Evolutionary conservation across 352 stramenopile species (phyloP), one percentile per base, ranked within the genome.

Genomic region (Pythium rhizo-oryzae): DNA sequence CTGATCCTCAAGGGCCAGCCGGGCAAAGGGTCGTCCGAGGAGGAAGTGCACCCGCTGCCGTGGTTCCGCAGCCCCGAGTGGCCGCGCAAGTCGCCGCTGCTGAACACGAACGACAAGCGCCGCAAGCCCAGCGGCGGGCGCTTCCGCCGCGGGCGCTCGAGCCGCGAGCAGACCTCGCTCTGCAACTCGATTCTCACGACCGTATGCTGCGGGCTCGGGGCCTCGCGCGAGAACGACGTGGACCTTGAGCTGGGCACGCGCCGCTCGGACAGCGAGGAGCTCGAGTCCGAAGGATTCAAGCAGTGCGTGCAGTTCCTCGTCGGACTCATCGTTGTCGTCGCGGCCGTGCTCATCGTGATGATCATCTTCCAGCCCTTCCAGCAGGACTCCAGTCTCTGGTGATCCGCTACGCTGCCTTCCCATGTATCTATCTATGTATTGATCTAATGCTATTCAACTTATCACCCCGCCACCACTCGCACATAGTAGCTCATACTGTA

Each of bases 51-150:
- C 53, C 85, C 85, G 30, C 71, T 94, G 66, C 85, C 85, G 59
- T 94, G 85, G 85, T 94, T 92, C 72, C 79, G 78, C 46, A 91
- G 82, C 41, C 85, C 85, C 52, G 81, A 91, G 62, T 86, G 76
- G 81, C 71, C 74, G 2, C 74, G 72, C 35, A 69, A 62, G 16
- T 71, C 77, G 30, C 52, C 72, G 3, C 57, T 52, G 25, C 52
- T 53, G 16, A 65, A 52, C 37, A 62, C 49, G 18, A 59, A 60
- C 19, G 65, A 71, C 52, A 63, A 54, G 58, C 59, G 59, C 8
- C 43, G 30, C 18, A 72, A 63, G 55, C 18, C 25, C 24, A 53
- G 61, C 61, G 41, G 8, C 1, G 59, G 49, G 37, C 44, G 64
- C 5, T 64, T 65, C n/a, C 64, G 56, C 23, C 62, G 62, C 13